Base-by-base conservation (phyloP, 176 grass and related monocot genomes). In the Musa troglodytarum region DNA sequence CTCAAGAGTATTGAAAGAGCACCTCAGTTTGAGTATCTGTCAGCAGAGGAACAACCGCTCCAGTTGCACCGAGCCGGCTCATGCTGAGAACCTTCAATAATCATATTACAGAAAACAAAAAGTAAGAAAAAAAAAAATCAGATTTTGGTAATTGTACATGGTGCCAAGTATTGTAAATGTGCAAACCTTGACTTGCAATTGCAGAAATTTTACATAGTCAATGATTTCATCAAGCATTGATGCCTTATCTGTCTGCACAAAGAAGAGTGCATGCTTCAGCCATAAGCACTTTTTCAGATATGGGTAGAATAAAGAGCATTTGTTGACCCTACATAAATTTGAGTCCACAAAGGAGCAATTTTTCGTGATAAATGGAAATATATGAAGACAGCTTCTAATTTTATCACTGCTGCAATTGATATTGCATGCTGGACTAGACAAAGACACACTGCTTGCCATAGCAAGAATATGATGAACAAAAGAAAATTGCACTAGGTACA, bases 1-100 rank as follows among this genome's bases (percentile, higher is more conserved):
- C 34, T 43, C 34, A 43, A 43, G 54, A 57, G 54, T 57, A 57
- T 57, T 13, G 65, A 77, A 59, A 79, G 16, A 29, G 50, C 71
- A 96, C 86, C 88, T 96, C 86, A 72, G 26, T 80, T 80, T 92
- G 89, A 76, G 92, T 79, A 75, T 96, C 86, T 34, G 84, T 63
- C 1, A 96, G 89, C 62, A 92, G 82, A 17, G 92, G 92, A 81
- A 96, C 71, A 87, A 96, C 86, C 72, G 92, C 89, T 77, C 89
- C 92, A 49, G 89, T 80, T 81, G 89, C 89, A 34, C 92, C 92
- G 15, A 96, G 80, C 80, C 92, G 83, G 66, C 92, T 96, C 92
- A 87, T 96, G 82, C 92, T 96, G 79, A 96, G 84, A 53, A 96
- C 92, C 91, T 94, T 80, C 51, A 85, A 81, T 71, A 29, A 65